Evolutionary conservation across 2,329 filamentous ascomycete species (phyloP), one percentile per base, ranked within the genome.

Genomic region (Alternaria panax): DNA sequence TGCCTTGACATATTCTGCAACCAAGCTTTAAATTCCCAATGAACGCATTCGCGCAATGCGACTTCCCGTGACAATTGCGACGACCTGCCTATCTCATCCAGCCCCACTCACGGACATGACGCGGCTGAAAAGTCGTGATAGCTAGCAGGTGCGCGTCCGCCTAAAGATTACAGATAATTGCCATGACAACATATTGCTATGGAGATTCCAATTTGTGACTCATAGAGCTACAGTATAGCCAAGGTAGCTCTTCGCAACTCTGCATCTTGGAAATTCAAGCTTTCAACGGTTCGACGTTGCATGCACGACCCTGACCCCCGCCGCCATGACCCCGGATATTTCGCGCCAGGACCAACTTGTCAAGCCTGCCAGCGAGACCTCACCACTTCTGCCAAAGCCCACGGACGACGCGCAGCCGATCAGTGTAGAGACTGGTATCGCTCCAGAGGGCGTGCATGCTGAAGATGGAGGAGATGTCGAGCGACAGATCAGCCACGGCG

Each of bases 301-400:
- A 50, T 38, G 54, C 43, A 38, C 41, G 30, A 48, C 50, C 50
- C 48, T n/a, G 5, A 36, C 32, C 32, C 8, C 30, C 48, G 48
- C 56, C 51, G 42, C 54, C 18, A 60, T 60, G 58, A 38, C 54
- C 14, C 41, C 52, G 14, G 51, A 52, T 28, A 27, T 14, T n/a
- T 41, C 34, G 42, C 41, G 5, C 41, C 42, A 50, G 25, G 46
- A 40, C 16, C 43, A 45, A 41, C 18, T 18, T 47, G 8, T 34
- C 45, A 12, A 22, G 9, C 18, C 40, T 42, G n/a, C 24, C 30
- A 45, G 27, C 42, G 82, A 84, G 69, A 82, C 76, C 11, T 82
- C 82, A 58, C 82, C 82, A 46, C 74, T 84, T 55, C 78, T 84
- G 36, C 72, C 7, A 69, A 76, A 42, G 62, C 58, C 30, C 40